Percentiles rank a stretch among this genome's conserved stretches.
Conservation (phyloP, 495 filamentous ascomycete species). For the Aspergillus sparsus region DNA sequence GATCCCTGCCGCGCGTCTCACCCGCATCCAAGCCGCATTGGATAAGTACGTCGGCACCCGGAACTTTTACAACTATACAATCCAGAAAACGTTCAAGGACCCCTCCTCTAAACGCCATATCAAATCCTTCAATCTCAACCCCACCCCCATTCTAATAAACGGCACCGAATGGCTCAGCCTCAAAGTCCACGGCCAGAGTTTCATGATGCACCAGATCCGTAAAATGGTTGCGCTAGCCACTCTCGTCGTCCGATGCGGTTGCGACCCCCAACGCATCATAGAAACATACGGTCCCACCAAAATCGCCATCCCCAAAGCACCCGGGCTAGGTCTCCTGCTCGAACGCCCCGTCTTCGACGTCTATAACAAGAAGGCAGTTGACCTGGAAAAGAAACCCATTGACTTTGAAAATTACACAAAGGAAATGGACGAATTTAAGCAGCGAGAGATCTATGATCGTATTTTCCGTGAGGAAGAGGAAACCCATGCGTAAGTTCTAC, state of each 20-base stretch:
- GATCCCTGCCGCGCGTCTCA: slow-evolving; percentile 67
- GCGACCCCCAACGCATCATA: slow-evolving; percentile 61
- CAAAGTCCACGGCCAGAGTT: slow-evolving; percentile 94
- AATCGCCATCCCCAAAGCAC: slow-evolving; percentile 92
- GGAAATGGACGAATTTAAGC: slow-evolving; percentile 86
- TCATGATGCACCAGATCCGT: slow-evolving; percentile 99
- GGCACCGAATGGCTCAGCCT: slow-evolving; percentile 93
- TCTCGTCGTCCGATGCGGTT: slow-evolving; percentile 78
- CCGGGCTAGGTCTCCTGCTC: slow-evolving; percentile 80
- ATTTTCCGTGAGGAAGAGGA: slow-evolving; percentile 89
- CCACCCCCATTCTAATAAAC: slow-evolving; percentile 75
- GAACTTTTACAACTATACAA: slow-evolving; percentile 96
- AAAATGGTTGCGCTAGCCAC: slow-evolving; percentile 97
- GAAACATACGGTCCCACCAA: slow-evolving; percentile 65
- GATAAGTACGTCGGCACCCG: slow-evolving; percentile 73
- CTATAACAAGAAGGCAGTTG: slow-evolving; percentile 67
- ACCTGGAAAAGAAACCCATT: slow-evolving; percentile 63
- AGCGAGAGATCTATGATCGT: slow-evolving; percentile 85
- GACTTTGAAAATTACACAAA: slow-evolving; percentile 75
- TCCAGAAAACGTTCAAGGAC: slow-evolving; percentile 78
- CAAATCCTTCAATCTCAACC: slow-evolving; percentile 77
- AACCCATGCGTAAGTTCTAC: slow-evolving; percentile 63
- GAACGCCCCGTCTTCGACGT: slow-evolving; percentile 86
- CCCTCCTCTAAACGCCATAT: slow-evolving; percentile 84
- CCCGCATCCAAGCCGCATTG: slow-evolving; percentile 70